Conservation (phyloP, 2,329 filamentous ascomycete genomes). For the Fusarium buharicum region DNA sequence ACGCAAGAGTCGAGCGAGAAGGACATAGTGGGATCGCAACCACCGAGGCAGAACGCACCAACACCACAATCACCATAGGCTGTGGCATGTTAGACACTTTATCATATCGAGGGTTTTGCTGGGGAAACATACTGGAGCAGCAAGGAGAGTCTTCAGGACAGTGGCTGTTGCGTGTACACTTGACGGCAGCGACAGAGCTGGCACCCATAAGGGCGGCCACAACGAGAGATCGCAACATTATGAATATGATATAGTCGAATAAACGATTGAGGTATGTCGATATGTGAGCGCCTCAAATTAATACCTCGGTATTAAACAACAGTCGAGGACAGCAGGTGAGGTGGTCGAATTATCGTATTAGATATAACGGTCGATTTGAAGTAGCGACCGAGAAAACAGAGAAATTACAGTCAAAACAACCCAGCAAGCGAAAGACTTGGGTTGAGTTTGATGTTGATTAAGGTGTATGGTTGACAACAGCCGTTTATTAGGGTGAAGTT, state of each 20-base stretch:
- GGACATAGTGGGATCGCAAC: slow-evolving; percentile 90
- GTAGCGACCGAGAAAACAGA: slow-evolving; percentile 16
- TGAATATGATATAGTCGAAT: slow-evolving; percentile 29
- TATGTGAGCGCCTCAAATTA: slow-evolving; percentile 1
- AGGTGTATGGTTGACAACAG: slow-evolving; percentile 1
- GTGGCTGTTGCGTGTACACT: slow-evolving; percentile 63
- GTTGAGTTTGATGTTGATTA: slow-evolving; percentile 20
- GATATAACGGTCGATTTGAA: slow-evolving; percentile 12
- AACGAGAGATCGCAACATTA: slow-evolving; percentile 50
- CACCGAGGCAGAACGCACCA: slow-evolving; percentile 94
- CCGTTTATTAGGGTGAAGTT: slow-evolving; percentile 20
- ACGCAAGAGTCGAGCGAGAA: slow-evolving; percentile 85
- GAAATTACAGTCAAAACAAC: slow-evolving; percentile 21
- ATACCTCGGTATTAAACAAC: slow-evolving; percentile 18
- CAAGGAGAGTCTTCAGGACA: slow-evolving; percentile 80
- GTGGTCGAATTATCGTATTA: slow-evolving; percentile 14
- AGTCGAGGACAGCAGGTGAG: not conserved
- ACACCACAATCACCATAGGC: slow-evolving; percentile 94
- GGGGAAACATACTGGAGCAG: slow-evolving; percentile 73
- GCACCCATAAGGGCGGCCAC: slow-evolving; percentile 49
- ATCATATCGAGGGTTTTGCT: slow-evolving; percentile 2
- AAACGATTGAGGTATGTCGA: slow-evolving; percentile 12
- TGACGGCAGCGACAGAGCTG: slow-evolving; percentile 46
- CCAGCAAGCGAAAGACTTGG: slow-evolving; percentile 36
- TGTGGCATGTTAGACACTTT: slow-evolving; percentile 52